Evolutionary conservation across 2,329 filamentous ascomycete genomes (phyloP).

Genomic region (Fusarium beomiforme): DNA sequence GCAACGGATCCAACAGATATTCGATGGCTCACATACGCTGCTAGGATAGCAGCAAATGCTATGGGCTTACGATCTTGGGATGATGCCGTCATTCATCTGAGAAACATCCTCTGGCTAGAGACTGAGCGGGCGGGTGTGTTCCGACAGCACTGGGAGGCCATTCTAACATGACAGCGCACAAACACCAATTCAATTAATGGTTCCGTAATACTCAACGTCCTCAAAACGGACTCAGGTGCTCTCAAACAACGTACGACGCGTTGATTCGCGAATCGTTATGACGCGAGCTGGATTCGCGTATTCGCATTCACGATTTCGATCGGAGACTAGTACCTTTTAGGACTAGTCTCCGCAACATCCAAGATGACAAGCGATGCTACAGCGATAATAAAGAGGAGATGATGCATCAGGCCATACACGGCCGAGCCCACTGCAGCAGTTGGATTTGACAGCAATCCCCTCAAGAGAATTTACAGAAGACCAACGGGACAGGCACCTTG

Average conservation of each 20-base stretch:
- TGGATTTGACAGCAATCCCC: background rate
- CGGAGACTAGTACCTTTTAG: slow-evolving; percentile 50
- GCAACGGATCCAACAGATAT: slow-evolving; percentile 42
- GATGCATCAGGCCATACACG: background rate
- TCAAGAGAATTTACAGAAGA: too few species aligned
- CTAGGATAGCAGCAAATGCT: slow-evolving; percentile 15
- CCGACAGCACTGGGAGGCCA: slow-evolving; percentile 21
- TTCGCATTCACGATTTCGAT: slow-evolving; percentile 21
- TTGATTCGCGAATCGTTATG: background rate
- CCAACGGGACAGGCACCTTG: rapidly evolving
- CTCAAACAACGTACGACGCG: background rate
- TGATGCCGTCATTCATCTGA: slow-evolving; percentile 19
- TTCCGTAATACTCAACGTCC: background rate
- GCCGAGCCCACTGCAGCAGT: background rate
- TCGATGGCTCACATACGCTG: slow-evolving; percentile 45
- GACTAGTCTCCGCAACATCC: slow-evolving; percentile 34
- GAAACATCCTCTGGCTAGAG: slow-evolving; percentile 32
- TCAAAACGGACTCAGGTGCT: background rate
- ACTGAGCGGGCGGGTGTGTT: slow-evolving; percentile 21
- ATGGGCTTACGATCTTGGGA: slow-evolving; percentile 27
- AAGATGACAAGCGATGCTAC: background rate
- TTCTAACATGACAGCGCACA: slow-evolving; percentile 10
- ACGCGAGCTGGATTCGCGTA: background rate
- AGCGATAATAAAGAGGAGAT: background rate
- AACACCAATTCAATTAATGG: background rate